Conservation (phyloP, 2,329 filamentous ascomycete species). For the Trichoderma sp. region DNA sequence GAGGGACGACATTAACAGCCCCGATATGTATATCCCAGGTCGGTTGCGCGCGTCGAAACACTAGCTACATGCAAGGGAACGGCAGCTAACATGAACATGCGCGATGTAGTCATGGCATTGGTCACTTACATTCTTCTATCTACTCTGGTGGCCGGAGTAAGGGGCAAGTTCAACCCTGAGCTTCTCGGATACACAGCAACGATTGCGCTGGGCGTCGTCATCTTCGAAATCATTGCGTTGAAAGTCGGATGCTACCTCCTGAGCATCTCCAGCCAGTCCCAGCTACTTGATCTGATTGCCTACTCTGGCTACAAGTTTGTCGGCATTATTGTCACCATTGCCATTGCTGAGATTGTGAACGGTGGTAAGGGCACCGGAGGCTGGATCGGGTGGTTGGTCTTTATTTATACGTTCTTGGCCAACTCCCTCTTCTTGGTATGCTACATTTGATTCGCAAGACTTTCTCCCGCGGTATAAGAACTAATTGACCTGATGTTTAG, state of each 20-base stretch:
- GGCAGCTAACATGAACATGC: slow-evolving; percentile 24
- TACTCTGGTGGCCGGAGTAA: slow-evolving; percentile 82
- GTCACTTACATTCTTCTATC: slow-evolving; percentile 96
- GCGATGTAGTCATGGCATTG: slow-evolving; percentile 73
- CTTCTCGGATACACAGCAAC: slow-evolving; percentile 86
- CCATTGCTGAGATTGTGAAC: slow-evolving; percentile 73
- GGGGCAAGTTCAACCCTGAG: slow-evolving; percentile 91
- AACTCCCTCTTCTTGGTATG: slow-evolving; percentile 93
- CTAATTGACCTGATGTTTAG: slow-evolving; percentile 41
- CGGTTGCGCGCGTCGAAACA: slow-evolving; percentile 22
- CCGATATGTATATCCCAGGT: slow-evolving; percentile 96
- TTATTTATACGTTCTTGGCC: slow-evolving; percentile 86
- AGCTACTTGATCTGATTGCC: slow-evolving; percentile 88
- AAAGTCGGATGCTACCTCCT: slow-evolving; percentile 92
- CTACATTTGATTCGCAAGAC: slow-evolving; percentile 19
- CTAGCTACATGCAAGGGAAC: neutral
- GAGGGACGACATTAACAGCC: slow-evolving; percentile 92
- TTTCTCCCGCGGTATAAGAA: neutral
- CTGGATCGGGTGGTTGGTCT: slow-evolving; percentile 85
- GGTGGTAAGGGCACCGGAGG: slow-evolving; percentile 78
- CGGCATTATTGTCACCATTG: slow-evolving; percentile 85
- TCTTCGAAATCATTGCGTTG: slow-evolving; percentile 83
- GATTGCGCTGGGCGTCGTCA: slow-evolving; percentile 75
- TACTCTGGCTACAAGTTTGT: slow-evolving; percentile 99
- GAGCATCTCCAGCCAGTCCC: slow-evolving; percentile 89